Evolutionary conservation across 2,329 filamentous ascomycete genomes (phyloP).

Genomic region (Harringtonia aguacate): DNA sequence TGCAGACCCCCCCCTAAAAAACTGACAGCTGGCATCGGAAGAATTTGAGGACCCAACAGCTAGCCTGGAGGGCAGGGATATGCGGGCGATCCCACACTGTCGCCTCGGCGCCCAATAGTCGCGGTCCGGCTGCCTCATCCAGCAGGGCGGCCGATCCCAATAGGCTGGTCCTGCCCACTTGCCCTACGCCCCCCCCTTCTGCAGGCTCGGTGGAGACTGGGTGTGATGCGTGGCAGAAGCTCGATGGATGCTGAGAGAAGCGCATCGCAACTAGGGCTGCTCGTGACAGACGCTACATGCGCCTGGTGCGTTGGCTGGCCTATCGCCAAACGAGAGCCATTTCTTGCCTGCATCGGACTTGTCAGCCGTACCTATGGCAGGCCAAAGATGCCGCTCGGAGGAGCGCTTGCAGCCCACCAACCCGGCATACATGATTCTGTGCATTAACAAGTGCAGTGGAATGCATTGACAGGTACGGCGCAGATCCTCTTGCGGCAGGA

Average conservation of each 20-base stretch:
- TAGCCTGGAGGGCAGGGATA: too few relatives aligned
- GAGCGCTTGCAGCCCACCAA: too few relatives aligned
- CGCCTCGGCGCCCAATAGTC: conserved; percentile 1
- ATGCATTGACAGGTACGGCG: too few relatives aligned
- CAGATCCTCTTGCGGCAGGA: too few relatives aligned
- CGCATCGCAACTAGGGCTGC: background rate
- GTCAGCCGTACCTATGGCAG: background rate
- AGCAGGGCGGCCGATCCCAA: background rate
- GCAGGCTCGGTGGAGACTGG: background rate
- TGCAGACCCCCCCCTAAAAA: background rate
- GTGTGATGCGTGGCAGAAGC: background rate
- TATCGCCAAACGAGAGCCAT: background rate
- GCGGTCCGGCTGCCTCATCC: background rate
- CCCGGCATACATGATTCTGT: too few relatives aligned
- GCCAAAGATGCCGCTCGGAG: too few relatives aligned
- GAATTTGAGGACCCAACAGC: too few relatives aligned
- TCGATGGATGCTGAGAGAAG: background rate
- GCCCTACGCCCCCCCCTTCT: background rate
- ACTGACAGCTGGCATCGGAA: conserved; percentile 3
- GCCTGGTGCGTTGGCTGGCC: conserved; percentile 4
- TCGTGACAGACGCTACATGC: conserved; percentile 6
- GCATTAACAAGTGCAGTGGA: too few relatives aligned
- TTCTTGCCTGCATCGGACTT: background rate
- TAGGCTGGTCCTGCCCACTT: background rate
- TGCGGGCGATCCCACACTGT: conserved; percentile 7